Conservation (phyloP, 2,329 filamentous ascomycete genomes). For the Periconia sp. region DNA sequence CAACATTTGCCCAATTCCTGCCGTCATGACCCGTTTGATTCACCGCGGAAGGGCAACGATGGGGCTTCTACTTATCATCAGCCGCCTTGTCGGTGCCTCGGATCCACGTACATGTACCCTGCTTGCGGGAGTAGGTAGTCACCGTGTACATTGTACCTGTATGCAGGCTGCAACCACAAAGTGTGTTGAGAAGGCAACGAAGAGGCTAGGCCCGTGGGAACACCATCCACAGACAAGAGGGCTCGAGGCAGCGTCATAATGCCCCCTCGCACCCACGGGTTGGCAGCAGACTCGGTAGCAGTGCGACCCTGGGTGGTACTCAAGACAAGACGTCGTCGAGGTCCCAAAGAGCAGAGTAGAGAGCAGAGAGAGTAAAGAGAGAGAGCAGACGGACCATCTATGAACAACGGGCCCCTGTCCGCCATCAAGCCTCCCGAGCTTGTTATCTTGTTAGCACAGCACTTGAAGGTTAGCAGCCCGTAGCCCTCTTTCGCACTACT, state of each 20-base stretch:
- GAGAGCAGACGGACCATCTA: slow-evolving; percentile 3
- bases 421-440: slow-evolving; percentile 3
- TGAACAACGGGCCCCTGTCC: slow-evolving; percentile 6
- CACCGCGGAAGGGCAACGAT: no score
- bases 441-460: slow-evolving; percentile 4
- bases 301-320: slow-evolving; percentile 12
- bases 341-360: not conserved
- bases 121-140: not conserved
- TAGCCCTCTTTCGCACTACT: no score
- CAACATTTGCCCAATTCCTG: no score
- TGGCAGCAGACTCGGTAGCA: not conserved
- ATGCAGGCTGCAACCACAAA: not conserved
- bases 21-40: no score
- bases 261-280: not conserved
- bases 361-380: no score
- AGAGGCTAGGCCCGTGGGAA: slow-evolving; percentile 2
- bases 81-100: no score
- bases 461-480: no score
- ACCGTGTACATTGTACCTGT: not conserved
- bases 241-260: slow-evolving; percentile 5
- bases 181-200: not conserved
- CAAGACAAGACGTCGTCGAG: not conserved
- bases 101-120: not conserved
- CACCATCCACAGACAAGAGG: not conserved
- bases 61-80: no score